Evolutionary conservation across 371 early-diverging fungal genomes (phyloP).

Genomic region (Rhizoclosmatium hyalinum): DNA sequence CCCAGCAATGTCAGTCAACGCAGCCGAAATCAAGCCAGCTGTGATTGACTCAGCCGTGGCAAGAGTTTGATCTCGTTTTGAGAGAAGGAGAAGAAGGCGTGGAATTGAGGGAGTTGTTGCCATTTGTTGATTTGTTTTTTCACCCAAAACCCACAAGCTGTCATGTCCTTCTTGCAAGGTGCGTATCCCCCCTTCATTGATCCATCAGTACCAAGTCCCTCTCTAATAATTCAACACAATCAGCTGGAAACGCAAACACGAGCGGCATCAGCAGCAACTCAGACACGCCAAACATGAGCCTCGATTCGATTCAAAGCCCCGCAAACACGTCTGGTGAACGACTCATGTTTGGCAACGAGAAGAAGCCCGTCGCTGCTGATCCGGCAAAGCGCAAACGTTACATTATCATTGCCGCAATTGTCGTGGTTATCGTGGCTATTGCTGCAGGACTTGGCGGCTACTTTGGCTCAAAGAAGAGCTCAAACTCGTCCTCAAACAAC

Average conservation of each 20-base stretch:
- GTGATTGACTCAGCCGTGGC: slow-evolving; percentile 28
- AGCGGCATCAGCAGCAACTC: too few relatives aligned
- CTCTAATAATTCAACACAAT: too few relatives aligned
- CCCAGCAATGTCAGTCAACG: slow-evolving; percentile 25
- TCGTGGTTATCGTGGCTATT: slow-evolving; percentile 16
- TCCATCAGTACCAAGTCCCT: too few relatives aligned
- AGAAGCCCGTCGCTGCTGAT: not conserved
- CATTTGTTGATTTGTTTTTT: not conserved
- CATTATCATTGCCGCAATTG: slow-evolving; percentile 1
- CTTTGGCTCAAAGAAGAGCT: not conserved
- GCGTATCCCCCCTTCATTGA: not conserved
- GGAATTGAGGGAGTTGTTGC: not conserved
- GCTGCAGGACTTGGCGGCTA: slow-evolving; percentile 12
- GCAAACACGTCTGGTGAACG: too few relatives aligned
- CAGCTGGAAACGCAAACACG: too few relatives aligned
- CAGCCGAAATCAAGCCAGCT: slow-evolving; percentile 25
- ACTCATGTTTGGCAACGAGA: too few relatives aligned
- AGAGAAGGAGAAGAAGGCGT: not conserved
- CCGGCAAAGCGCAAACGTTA: not conserved
- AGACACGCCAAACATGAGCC: too few relatives aligned
- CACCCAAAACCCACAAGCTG: not conserved
- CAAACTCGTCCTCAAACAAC: not conserved
- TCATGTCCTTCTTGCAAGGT: not conserved
- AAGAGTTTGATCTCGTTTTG: slow-evolving; percentile 6
- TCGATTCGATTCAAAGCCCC: too few relatives aligned